Conservation (phyloP, 169 alveolate genomes). For the Plasmodium fragile region DNA sequence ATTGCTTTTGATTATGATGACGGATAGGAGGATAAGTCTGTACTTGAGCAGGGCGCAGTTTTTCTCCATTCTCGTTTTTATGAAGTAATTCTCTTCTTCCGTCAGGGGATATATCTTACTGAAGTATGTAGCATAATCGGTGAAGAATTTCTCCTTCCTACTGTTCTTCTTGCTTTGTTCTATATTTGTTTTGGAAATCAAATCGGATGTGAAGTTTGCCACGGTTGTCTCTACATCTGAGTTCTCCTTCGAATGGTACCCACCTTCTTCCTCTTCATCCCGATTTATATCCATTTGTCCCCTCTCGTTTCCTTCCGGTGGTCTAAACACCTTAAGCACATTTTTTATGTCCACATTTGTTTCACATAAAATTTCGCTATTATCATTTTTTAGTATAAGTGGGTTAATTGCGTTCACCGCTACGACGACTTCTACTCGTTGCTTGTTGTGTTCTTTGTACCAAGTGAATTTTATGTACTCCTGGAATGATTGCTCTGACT, state of each 20-base stretch:
- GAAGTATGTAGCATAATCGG: constrained; percentile 39
- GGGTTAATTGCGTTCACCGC: constrained; percentile 42
- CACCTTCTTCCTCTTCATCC: not conserved
- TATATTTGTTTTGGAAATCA: not conserved
- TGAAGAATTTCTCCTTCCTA: not conserved
- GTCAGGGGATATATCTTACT: constrained; percentile 53
- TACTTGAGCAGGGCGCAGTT: constrained; percentile 19
- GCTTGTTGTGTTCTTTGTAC: constrained; percentile 23
- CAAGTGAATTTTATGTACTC: constrained; percentile 51
- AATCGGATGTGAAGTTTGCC: not conserved
- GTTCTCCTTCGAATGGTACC: not conserved
- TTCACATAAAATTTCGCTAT: constrained; percentile 45
- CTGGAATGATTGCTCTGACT: not conserved
- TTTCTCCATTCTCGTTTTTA: constrained; percentile 41
- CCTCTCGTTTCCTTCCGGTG: not conserved
- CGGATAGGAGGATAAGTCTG: constrained; percentile 39
- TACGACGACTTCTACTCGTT: not conserved
- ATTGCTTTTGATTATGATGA: constrained; percentile 65
- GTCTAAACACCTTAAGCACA: constrained; percentile 11
- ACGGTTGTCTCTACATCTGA: not conserved
- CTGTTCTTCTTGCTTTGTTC: not conserved
- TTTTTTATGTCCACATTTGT: constrained; percentile 28
- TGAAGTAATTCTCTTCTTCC: constrained; percentile 39
- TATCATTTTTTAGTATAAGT: constrained; percentile 9
- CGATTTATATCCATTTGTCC: not conserved